Evolutionary conservation across 2,329 filamentous ascomycete genomes (phyloP).

Genomic region (Fusarium sp.): DNA sequence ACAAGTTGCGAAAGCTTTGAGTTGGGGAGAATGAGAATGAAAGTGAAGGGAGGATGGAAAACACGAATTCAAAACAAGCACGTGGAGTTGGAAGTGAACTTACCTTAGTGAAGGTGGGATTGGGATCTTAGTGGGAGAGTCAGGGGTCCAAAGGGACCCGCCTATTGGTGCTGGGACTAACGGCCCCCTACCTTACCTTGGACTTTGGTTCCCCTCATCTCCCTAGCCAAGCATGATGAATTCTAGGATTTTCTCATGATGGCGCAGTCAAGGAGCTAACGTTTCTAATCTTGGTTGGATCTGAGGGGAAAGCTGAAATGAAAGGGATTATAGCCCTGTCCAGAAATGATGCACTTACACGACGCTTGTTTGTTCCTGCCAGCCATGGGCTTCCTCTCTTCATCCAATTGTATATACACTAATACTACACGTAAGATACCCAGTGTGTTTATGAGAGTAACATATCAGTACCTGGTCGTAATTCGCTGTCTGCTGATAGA

Average conservation of each 20-base stretch:
- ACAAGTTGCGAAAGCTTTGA: slow-evolving; percentile 1
- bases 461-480: not conserved
- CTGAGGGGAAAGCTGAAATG: slow-evolving; percentile 32
- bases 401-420: not conserved
- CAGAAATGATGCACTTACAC: slow-evolving; percentile 24
- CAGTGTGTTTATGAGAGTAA: not conserved
- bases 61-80: slow-evolving; percentile 44
- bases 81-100: slow-evolving; percentile 38
- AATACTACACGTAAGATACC: not conserved
- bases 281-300: slow-evolving; percentile 20
- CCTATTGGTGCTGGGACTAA: slow-evolving; percentile 18
- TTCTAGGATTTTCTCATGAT: slow-evolving; percentile 5
- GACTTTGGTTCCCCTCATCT: slow-evolving; percentile 14
- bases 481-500: not conserved
- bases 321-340: slow-evolving; percentile 39
- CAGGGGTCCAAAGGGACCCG: slow-evolving; percentile 27
- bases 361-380: not conserved
- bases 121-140: slow-evolving; percentile 28
- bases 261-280: slow-evolving; percentile 25
- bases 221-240: slow-evolving; percentile 16
- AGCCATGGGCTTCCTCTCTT: not conserved
- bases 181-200: slow-evolving; percentile 10
- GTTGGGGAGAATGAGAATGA: slow-evolving; percentile 9
- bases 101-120: slow-evolving; percentile 17
- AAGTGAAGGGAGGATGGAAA: slow-evolving; percentile 34